Evolutionary conservation across 2,329 filamentous ascomycete genomes (phyloP), one percentile per base, ranked within the genome.

Genomic region (Aspergillus awamori): DNA sequence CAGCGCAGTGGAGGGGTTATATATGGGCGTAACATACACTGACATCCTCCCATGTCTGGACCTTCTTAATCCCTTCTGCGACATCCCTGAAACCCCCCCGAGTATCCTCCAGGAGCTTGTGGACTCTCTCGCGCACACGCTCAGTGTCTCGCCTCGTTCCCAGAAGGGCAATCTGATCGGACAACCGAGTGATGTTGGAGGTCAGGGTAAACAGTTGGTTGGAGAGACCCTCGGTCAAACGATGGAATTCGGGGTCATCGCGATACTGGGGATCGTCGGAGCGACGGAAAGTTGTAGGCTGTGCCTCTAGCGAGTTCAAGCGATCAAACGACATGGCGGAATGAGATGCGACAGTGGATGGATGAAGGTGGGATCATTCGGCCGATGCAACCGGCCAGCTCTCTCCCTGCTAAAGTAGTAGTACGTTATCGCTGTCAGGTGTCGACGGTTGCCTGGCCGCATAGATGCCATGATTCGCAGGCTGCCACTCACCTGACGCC

Each of bases 141-240:
- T 95, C 91, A 4, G 93, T 97, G 77, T 99, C 95, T 63, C 93
- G 89, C 77, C 90, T 91, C 8, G 93, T 97, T 8, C 95, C 94
- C 28, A 99, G 83, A 13, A 96, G 87, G 43, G 87, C 87, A 63
- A 98, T 87, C 78, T 98, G 92, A 70, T 89, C 90, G 66, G 89
- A 89, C 22, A 99, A 85, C 61, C 92, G 89, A 59, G 91, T 88
- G 69, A 97, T 94, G 77, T 93, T 95, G 66, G 90, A 90, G 57
- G 93, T 93, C 64, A 99, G 85, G 63, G 89, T 88, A 81, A 97
- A 97, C 54, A 99, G 85, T 76, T 94, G 90, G 77, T 92, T 90
- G 78, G 91, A 96, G 63, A 98, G 86, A 61, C 89, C 85, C 72
- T 91, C 88, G 64, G 93, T 92, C 69, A 96, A 86, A 61, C 86